Base-by-base conservation (phyloP, 805 yeast species). In the Lipomyces sp. region DNA sequence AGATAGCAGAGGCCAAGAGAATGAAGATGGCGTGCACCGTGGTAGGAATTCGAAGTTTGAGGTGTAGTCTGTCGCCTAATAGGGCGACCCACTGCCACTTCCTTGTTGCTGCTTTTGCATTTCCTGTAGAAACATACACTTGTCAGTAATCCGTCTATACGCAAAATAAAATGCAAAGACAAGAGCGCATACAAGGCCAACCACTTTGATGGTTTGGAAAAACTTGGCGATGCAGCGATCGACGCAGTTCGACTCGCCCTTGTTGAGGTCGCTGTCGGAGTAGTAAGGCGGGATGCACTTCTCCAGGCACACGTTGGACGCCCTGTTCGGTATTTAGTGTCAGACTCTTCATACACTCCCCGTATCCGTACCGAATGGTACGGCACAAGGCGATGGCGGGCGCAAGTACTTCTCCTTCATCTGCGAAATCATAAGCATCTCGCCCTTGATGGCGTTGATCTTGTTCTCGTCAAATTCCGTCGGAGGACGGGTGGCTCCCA, bases 261-360 rank as follows among this genome's bases (percentile, higher is more conserved):
- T 88, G 57, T 80, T 81, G 47, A 90, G 71, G 23, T 91, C 97
- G 8, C 79, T 75, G 61, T 91, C 98, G 14, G 87, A 86, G 68
- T 85, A 90, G 57, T 83, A 86, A n/a, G 74, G 79, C n/a, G 84
- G 83, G 36, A 93, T 76, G 68, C 98, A 93, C 68, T 93, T 93
- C 51, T 68, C 62, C 19, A 47, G 36, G 46, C 59, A 55, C 26
- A 41, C 21, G 18, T 22, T 19, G 6, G 52, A 46, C 38, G 34
- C 41, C 41, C 59, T 36, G 42, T 6, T 26, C 29, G 29, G 6
- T n/a, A n/a, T n/a, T n/a, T n/a, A n/a, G n/a, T n/a, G n/a, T n/a
- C n/a, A n/a, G n/a, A n/a, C n/a, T n/a, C n/a, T n/a, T n/a, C n/a
- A n/a, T n/a, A n/a, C n/a, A n/a, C n/a, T n/a, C n/a, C n/a, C n/a